These are phyloP conservation scores for Lactarius akahatsu DNA, from an alignment of 768 basidiomycete species.

Conservation along the genomic window DNA sequence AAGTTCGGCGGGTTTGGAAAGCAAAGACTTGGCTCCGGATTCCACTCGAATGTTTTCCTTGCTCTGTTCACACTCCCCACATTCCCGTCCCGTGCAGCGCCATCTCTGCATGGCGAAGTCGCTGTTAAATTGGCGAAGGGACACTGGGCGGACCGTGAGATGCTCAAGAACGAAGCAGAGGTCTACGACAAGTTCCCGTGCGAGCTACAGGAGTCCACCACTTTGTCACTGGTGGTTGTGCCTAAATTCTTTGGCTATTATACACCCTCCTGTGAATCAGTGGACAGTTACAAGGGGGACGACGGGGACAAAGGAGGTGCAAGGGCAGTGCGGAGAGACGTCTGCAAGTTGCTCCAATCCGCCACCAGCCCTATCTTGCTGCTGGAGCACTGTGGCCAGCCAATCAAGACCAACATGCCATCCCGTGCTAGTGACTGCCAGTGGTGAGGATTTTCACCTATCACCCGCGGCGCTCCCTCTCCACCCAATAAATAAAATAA, in stretches of 20 bases:
- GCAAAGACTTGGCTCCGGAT: constrained; percentile 43
- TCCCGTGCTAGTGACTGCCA: constrained; percentile 3
- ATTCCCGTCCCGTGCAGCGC: constrained; percentile 25
- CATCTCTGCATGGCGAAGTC: constrained; percentile 25
- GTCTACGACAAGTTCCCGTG: constrained; percentile 47
- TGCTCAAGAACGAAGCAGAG: constrained; percentile 40
- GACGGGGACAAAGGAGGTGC: not conserved
- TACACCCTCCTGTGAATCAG: constrained; percentile 31
- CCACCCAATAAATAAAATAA: not conserved
- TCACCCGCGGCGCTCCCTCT: not conserved
- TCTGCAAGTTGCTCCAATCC: not conserved
- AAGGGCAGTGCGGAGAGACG: too few relatives aligned
- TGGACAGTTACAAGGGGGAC: not conserved
- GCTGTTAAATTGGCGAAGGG: constrained; percentile 33
- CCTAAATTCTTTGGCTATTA: constrained; percentile 71
- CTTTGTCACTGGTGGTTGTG: too few relatives aligned
- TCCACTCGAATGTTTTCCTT: constrained; percentile 54
- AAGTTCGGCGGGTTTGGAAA: constrained; percentile 41
- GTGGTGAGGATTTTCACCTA: constrained; percentile 2
- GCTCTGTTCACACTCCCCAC: constrained; percentile 53
- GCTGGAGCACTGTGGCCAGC: constrained; percentile 48
- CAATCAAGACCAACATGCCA: constrained; percentile 32
- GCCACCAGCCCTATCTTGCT: constrained; percentile 44
- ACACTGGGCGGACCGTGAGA: not conserved
- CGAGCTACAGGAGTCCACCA: constrained; percentile 50